These are phyloP conservation scores for Arxiozyma slooffiae DNA, from an alignment of 1,139 yeast genomes.

Conservation along the genomic window DNA sequence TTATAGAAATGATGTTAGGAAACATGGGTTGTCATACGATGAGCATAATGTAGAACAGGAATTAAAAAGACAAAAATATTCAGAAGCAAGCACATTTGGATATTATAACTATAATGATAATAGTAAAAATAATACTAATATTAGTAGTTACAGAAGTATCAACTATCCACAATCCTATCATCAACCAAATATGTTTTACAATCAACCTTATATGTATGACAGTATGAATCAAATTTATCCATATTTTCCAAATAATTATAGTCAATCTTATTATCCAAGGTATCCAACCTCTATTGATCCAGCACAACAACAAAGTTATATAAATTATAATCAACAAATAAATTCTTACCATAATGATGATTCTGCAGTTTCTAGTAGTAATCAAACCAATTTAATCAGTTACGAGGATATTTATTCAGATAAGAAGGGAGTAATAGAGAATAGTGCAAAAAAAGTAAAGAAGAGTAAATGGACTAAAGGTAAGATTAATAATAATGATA, in stretches of 20 bases:
- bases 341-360: neutral
- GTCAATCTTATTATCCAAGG: neutral
- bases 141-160: neutral
- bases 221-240: neutral
- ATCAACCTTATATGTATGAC: neutral
- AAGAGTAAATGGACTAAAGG: neutral
- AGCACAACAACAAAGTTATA: neutral
- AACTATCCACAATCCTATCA: neutral
- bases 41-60: neutral
- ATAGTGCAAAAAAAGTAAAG: neutral
- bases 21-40: neutral
- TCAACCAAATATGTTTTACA: neutral
- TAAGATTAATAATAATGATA: neutral
- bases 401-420: conserved; percentile 1
- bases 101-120: neutral
- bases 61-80: conserved; percentile 2
- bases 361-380: too few species aligned
- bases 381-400: neutral
- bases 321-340: neutral
- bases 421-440: neutral
- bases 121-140: neutral
- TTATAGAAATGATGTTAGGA: neutral
- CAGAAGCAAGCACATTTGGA: neutral
- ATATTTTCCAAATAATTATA: neutral
- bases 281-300: neutral